Evolutionary conservation across 371 early-diverging fungal species (phyloP), one percentile per base, ranked within the genome.

Genomic region (Mortierella sp.): DNA sequence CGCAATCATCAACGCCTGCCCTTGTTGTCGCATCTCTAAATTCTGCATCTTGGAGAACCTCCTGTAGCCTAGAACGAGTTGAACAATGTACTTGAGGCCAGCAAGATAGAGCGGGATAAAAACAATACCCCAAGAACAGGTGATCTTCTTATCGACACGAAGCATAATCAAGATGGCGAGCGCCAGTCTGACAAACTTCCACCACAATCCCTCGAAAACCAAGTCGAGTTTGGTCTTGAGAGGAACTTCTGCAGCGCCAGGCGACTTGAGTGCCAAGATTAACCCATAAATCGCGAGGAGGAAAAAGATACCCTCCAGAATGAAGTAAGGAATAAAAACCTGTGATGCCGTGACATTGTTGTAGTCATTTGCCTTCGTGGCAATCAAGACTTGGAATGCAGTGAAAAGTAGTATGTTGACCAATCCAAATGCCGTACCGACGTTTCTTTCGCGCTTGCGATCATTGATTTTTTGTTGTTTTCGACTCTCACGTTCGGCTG

Each of bases 61-160:
- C 33, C 68, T 67, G 38, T 89, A 89, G 22, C 89, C 85, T n/a
- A 82, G 57, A 4, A 84, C 65, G 47, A 94, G 77, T 64, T 88
- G 77, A 19, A 90, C 24, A 11, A 86, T 76, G 75, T 90, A 91
- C 74, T 90, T 88, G 69, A 91, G 58, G 6, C 89, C 91, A 22
- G 90, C 84, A 24, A 96, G 73, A 74, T 28, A 28, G 28, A 28
- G 28, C 28, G 28, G 28, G 28, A 28, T 28, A 28, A 28, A 28
- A 28, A 28, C 88, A n/a, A 94, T 63, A 0, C 77, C 90, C 96
- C 95, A 95, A n/a, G 89, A 88, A 69, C 87, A 88, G 10, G 74
- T 81, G 62, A 89, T 84, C 15, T 83, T 57, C 11, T 82, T 76
- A 81, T 92, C 90, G 67, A 94, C 84, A 47, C 90, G 89, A 22